These are phyloP conservation scores for Fraxinus paxiana DNA, from an alignment of 305 asterid genomes.

Conservation along the genomic window DNA sequence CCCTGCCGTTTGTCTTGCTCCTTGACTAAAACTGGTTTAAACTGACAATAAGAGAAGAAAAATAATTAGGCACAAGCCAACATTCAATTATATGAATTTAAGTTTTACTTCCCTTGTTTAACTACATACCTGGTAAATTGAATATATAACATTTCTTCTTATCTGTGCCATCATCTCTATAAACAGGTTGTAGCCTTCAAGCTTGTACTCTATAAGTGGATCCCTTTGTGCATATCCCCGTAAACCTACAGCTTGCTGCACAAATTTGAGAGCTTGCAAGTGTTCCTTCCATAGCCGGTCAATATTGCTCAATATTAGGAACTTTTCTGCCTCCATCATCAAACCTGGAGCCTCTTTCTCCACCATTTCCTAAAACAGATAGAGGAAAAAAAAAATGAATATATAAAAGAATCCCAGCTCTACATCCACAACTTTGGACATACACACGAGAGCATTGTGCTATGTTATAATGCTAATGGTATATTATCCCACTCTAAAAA, in stretches of 20 bases:
- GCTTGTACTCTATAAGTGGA: constrained; percentile 94
- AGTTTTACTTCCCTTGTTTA: background rate
- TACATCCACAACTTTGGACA: background rate
- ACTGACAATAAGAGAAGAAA: constrained; percentile 40
- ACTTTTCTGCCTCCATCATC: constrained; percentile 96
- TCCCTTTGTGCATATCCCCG: constrained; percentile 99
- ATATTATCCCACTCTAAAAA: background rate
- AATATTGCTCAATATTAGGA: constrained; percentile 77
- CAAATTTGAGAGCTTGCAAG: constrained; percentile 95
- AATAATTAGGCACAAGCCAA: constrained; percentile 11
- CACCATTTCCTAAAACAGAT: constrained; percentile 56
- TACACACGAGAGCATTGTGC: background rate
- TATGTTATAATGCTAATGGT: background rate
- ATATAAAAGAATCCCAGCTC: no score
- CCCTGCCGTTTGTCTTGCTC: constrained; percentile 43
- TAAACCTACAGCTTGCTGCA: constrained; percentile 95
- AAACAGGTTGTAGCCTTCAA: constrained; percentile 96
- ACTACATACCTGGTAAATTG: constrained; percentile 78
- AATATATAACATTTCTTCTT: constrained; percentile 87
- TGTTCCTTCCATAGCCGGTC: constrained; percentile 98
- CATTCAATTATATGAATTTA: background rate
- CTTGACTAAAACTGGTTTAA: constrained; percentile 83
- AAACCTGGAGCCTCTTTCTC: constrained; percentile 91
- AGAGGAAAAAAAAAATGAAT: no score
- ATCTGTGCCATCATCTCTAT: constrained; percentile 98